Evolutionary conservation across 768 basidiomycete species (phyloP).

Genomic region (Lentinula edodes): DNA sequence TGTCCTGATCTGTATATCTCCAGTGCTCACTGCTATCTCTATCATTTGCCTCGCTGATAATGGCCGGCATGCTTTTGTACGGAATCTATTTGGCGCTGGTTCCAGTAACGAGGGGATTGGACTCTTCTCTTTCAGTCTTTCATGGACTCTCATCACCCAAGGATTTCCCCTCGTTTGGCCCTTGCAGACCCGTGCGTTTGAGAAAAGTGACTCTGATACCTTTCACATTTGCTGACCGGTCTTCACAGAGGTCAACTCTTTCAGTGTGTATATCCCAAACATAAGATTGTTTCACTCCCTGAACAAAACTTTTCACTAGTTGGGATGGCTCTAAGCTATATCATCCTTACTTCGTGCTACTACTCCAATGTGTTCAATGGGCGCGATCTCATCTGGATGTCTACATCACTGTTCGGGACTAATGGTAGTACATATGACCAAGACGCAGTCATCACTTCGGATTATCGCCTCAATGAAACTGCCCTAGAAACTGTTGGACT

Average conservation of each 20-base stretch:
- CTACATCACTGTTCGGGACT: constrained; percentile 34
- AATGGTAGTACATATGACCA: constrained; percentile 37
- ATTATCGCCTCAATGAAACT: constrained; percentile 28
- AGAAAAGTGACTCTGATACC: too few species aligned
- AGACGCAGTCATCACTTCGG: constrained; percentile 30
- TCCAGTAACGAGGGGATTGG: constrained; percentile 49
- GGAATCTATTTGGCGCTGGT: constrained; percentile 37
- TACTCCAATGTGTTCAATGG: constrained; percentile 42
- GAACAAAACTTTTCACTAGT: constrained; percentile 20
- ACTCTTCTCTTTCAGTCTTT: constrained; percentile 38
- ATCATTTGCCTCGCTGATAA: constrained; percentile 44
- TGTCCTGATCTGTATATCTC: constrained; percentile 8
- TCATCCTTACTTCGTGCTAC: constrained; percentile 34
- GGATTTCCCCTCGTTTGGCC: constrained; percentile 53
- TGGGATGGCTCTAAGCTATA: constrained; percentile 43
- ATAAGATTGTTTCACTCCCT: background rate
- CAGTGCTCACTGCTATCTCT: constrained; percentile 40
- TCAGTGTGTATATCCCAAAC: constrained; percentile 22
- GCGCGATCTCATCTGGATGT: constrained; percentile 41
- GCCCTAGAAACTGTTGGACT: constrained; percentile 19
- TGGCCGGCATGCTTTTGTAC: constrained; percentile 36
- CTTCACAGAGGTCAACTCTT: constrained; percentile 34
- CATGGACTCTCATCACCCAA: constrained; percentile 52
- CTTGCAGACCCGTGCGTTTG: constrained; percentile 41
- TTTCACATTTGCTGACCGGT: background rate